Conservation (phyloP, 108 stramenopile species). For the Nitzschia sp. region DNA sequence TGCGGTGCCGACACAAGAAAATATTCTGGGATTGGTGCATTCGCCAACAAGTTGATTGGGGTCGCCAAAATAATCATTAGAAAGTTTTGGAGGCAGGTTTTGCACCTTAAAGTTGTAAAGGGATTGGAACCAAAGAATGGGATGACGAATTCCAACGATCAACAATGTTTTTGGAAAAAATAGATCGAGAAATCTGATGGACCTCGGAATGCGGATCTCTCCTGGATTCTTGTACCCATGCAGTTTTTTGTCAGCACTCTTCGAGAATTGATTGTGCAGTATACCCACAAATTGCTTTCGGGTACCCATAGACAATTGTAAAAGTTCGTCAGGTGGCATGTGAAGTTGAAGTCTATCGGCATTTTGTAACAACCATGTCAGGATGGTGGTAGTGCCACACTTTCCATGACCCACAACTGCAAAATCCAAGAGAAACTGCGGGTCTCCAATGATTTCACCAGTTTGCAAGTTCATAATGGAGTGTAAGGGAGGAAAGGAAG, state of each 20-base stretch:
- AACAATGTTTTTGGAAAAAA: slow-evolving; percentile 40
- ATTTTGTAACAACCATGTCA: neutral
- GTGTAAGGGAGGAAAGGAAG: no score
- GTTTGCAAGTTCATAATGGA: no score
- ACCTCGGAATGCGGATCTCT: slow-evolving; percentile 15
- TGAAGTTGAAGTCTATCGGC: no score
- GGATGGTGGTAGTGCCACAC: slow-evolving; percentile 43
- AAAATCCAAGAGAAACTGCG: slow-evolving; percentile 50
- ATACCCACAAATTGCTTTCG: no score
- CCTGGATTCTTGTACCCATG: slow-evolving; percentile 18
- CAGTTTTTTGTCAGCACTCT: no score
- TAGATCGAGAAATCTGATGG: slow-evolving; percentile 7
- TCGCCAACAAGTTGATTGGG: slow-evolving; percentile 20
- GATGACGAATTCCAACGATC: slow-evolving; percentile 52
- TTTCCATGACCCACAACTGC: slow-evolving; percentile 68
- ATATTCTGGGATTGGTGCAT: slow-evolving; percentile 1
- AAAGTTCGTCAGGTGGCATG: no score
- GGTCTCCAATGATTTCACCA: neutral
- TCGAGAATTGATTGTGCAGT: no score
- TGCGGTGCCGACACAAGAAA: neutral
- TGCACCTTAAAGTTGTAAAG: slow-evolving; percentile 42
- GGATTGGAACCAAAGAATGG: slow-evolving; percentile 48
- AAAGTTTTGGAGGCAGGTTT: neutral
- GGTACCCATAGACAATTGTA: no score
- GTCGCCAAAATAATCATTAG: slow-evolving; percentile 1